phyloP scores from a whole-genome alignment of 768 basidiomycete species.

The Rhodotorula graminis region DNA sequence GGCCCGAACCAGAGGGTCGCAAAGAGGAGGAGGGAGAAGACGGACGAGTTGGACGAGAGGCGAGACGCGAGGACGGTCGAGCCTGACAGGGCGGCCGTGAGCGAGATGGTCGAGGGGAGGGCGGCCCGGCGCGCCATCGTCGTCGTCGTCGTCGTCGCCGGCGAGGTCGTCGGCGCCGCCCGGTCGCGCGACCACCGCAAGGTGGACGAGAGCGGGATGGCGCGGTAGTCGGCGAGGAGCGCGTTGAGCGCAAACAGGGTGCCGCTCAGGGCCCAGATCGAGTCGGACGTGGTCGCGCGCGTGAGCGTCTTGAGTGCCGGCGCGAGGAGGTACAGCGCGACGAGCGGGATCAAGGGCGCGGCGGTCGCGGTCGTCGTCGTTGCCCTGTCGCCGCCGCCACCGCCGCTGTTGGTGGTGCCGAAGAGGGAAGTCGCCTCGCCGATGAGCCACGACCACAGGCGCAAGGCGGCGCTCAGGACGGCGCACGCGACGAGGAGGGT shows the following conservation, averaged over 20 bases:
- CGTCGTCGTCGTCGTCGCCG: neutral
- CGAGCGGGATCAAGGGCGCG: conserved; percentile 64
- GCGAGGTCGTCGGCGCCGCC: neutral
- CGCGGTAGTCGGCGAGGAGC: conserved; percentile 74
- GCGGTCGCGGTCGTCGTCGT: neutral
- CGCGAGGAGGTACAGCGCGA: conserved; percentile 80
- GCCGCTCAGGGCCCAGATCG: conserved; percentile 85
- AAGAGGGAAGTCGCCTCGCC: neutral
- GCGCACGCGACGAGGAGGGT: conserved; percentile 64
- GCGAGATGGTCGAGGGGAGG: conserved; percentile 44
- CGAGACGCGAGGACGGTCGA: conserved; percentile 91
- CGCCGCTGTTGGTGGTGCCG: neutral
- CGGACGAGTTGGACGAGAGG: conserved; percentile 71
- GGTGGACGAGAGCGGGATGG: conserved; percentile 6
- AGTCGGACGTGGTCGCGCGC: conserved; percentile 90
- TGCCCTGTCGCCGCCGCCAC: conserved; percentile 45
- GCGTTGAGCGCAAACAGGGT: conserved; percentile 74
- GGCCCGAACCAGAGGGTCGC: conserved; percentile 77
- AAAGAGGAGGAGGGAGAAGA: conserved; percentile 82
- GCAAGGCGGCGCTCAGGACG: conserved; percentile 53
- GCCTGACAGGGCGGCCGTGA: conserved; percentile 75
- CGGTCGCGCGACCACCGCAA: neutral
- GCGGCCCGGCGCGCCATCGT: conserved; percentile 4
- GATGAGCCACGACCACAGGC: conserved; percentile 21
- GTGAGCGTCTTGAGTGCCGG: conserved; percentile 89